phyloP scores from a whole-genome alignment of 2,329 filamentous ascomycete genomes.

The Herpotrichia juniperi region DNA sequence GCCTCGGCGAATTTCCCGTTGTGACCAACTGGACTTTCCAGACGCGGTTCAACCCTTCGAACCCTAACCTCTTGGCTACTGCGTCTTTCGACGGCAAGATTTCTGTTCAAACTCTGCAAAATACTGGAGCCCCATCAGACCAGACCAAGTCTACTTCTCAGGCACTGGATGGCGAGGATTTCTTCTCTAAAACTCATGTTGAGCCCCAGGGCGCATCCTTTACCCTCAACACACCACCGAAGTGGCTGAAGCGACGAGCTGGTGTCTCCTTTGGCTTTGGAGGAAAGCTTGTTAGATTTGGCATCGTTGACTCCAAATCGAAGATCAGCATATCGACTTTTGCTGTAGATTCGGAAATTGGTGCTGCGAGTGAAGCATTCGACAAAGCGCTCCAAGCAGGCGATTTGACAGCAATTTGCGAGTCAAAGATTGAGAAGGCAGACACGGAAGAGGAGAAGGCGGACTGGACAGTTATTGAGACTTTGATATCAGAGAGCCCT shows the following conservation, averaged over 20 bases:
- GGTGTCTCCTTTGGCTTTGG: slow-evolving; percentile 95
- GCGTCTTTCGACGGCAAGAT: slow-evolving; percentile 98
- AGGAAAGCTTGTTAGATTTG: slow-evolving; percentile 84
- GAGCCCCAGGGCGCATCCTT: slow-evolving; percentile 92
- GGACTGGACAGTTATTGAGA: slow-evolving; percentile 94
- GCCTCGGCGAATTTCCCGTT: slow-evolving; percentile 90
- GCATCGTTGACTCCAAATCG: slow-evolving; percentile 71
- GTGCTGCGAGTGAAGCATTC: slow-evolving; percentile 83
- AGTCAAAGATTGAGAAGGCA: slow-evolving; percentile 75
- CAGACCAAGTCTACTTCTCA: slow-evolving; percentile 63
- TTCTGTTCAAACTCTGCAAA: slow-evolving; percentile 89
- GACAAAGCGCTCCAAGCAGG: slow-evolving; percentile 81
- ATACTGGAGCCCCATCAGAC: slow-evolving; percentile 79
- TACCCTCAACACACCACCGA: slow-evolving; percentile 82
- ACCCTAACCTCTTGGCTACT: slow-evolving; percentile 90
- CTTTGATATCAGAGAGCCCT: slow-evolving; percentile 83
- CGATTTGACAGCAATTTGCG: slow-evolving; percentile 78
- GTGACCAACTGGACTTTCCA: slow-evolving; percentile 99
- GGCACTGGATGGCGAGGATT: slow-evolving; percentile 87
- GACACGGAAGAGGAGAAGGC: slow-evolving; percentile 90
- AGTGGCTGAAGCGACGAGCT: slow-evolving; percentile 85
- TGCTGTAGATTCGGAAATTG: slow-evolving; percentile 83
- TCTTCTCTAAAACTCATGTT: slow-evolving; percentile 91
- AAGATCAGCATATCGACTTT: slow-evolving; percentile 87
- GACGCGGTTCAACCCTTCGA: slow-evolving; percentile 90